These are phyloP conservation scores for Fraxinus baroniana DNA, from an alignment of 305 asterid genomes.

Conservation along the genomic window DNA sequence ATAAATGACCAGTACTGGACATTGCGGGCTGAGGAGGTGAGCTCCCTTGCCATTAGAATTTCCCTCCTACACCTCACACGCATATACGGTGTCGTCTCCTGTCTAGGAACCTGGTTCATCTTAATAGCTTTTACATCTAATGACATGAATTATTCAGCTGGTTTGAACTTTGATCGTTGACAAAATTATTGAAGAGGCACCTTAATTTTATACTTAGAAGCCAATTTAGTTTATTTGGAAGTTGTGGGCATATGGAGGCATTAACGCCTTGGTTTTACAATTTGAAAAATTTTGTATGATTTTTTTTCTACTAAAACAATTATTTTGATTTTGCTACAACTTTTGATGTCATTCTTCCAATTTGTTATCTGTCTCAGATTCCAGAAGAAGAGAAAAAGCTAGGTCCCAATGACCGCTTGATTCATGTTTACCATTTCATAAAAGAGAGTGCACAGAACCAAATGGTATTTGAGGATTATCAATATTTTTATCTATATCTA, in stretches of 20 bases:
- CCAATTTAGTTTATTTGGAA: background rate
- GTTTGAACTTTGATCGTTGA: background rate
- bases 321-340: background rate
- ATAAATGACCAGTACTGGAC: slow-evolving; percentile 80
- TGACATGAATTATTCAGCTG: background rate
- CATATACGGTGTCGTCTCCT: background rate
- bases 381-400: slow-evolving; percentile 77
- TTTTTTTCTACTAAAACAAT: background rate
- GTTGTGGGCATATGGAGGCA: background rate
- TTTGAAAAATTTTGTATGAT: background rate
- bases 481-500: background rate
- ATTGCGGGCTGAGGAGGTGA: slow-evolving; percentile 74
- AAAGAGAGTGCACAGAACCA: slow-evolving; percentile 66
- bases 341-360: slow-evolving; percentile 8
- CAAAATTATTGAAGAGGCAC: background rate
- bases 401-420: slow-evolving; percentile 59
- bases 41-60: slow-evolving; percentile 13
- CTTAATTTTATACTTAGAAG: background rate
- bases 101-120: background rate
- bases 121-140: background rate
- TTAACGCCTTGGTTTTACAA: background rate
- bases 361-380: slow-evolving; percentile 37
- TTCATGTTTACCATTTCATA: slow-evolving; percentile 72
- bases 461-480: slow-evolving; percentile 40
- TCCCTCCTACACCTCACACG: slow-evolving; percentile 4